Conservation (phyloP, 1,284 basidiomycete species). For the Melampsora medusae region DNA sequence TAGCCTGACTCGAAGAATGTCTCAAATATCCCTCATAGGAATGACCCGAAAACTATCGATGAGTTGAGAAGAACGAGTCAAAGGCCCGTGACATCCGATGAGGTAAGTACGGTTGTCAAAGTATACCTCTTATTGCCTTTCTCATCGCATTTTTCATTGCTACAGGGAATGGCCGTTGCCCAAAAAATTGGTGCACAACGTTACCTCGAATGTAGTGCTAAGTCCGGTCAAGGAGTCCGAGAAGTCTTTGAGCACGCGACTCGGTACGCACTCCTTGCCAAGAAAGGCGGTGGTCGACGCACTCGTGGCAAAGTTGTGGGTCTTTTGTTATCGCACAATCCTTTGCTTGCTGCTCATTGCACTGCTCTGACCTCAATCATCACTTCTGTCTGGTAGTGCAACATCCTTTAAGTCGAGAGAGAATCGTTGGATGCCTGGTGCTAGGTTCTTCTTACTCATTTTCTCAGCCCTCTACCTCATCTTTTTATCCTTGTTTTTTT, state of each 20-base stretch:
- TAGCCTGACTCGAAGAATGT: not conserved
- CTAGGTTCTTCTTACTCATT: too few species aligned
- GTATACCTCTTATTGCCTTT: slow-evolving; percentile 17
- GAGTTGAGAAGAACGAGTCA: slow-evolving; percentile 77
- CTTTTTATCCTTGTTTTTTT: too few species aligned
- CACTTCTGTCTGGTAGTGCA: too few species aligned
- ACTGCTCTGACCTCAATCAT: too few species aligned
- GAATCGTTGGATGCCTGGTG: too few species aligned
- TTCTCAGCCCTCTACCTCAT: too few species aligned
- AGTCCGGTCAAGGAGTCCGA: slow-evolving; percentile 81
- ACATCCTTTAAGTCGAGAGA: too few species aligned
- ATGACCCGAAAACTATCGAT: slow-evolving; percentile 73
- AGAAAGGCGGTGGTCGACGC: slow-evolving; percentile 33
- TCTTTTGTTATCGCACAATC: not conserved
- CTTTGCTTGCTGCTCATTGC: too few species aligned
- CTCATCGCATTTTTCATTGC: slow-evolving; percentile 21
- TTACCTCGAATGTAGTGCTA: slow-evolving; percentile 87
- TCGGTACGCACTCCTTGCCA: slow-evolving; percentile 67
- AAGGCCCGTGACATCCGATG: slow-evolving; percentile 72
- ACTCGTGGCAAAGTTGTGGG: slow-evolving; percentile 13
- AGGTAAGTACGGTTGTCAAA: slow-evolving; percentile 58
- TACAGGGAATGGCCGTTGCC: slow-evolving; percentile 76
- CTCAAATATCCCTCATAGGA: slow-evolving; percentile 53
- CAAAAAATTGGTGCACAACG: slow-evolving; percentile 83
- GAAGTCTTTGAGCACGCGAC: slow-evolving; percentile 90